Evolutionary conservation across 1,284 basidiomycete genomes (phyloP), one percentile per base, ranked within the genome.

Genomic region (Malassezia brasiliensis): DNA sequence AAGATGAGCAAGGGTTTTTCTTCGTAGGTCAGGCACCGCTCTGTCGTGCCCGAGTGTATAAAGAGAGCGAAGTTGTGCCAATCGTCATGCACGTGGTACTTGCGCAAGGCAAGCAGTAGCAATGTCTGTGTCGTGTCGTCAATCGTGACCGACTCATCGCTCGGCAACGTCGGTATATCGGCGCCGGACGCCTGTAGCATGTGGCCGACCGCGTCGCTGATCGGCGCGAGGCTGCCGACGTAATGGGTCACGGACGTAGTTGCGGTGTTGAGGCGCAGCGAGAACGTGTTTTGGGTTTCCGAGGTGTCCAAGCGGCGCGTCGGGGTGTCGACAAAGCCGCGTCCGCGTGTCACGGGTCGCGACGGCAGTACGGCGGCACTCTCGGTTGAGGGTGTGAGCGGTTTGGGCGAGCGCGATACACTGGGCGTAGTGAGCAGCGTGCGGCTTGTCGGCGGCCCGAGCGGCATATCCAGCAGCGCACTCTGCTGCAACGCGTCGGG

Each of bases 41-140:
- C 94, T 3, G 61, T 81, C 58, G 86, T 85, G 14, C 89, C 91
- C 75, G 91, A 96, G 70, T 91, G 96, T 63, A 98, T 96, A 77
- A 99, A 98, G 82, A 99, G 86, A 22, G 93, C 94, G 78, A 98
- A 98, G 69, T 89, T 86, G 79, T 89, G 86, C 91, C 93, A 98
- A 75, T 90, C 91, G 67, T 98, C 94, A 72, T 91, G 91, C 77
- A 98, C 96, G 74, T 90, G 90, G 77, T 98, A 99, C 77, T 96
- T 96, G 78, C 96, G 96, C 62, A 99, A 79, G 15, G 94, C 94
- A 0, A 93, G 91, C 0, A 94, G 93, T 15, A 99, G 79, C 15
- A 99, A 93, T 72, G 94, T 96, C 85, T 88, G 93, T 52, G 91
- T 94, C 0, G 94, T 93, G 76, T 98, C 94, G 59, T 98, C 93